Base-by-base conservation (phyloP, 805 yeast species). In the Yarrowia sp. region DNA sequence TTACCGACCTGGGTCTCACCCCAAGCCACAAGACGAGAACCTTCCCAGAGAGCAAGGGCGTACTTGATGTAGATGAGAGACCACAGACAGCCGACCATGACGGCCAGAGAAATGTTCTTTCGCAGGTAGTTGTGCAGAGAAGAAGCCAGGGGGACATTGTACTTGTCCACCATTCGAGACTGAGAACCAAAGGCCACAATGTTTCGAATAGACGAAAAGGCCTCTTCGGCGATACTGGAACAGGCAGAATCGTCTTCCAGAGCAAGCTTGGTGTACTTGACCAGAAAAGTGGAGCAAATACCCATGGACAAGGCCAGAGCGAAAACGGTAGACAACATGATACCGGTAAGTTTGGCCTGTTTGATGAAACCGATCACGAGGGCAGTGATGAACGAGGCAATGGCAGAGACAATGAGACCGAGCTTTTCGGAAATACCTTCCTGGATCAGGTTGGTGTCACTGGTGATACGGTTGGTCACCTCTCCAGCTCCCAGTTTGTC, bases 1-100 rank as follows among this genome's bases (percentile, higher is more conserved):
- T 72, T 66, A 44, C 81, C 82, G 40, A 80, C 76, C 34, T 69
- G 64, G 15, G 76, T 66, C 19, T 72, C 72, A 10, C 78, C 79
- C 30, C 71, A 55, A 13, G 73, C 79, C 43, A 79, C 72, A 39
- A 79, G 69, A 19, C 83, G 75, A 5, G 82, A 77, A 7, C 83
- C 83, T 67, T 79, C 79, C 82, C 82, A 80, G 69, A 77, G 80
- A 0, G 82, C 76, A 20, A 80, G 71, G 4, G 82, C 80, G 67
- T 80, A 81, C 20, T 76, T 74, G 66, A 73, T 71, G 71, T 77
- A 80, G 53, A 79, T 71, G 9, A 74, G 72, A 3, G 76, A 69
- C 79, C 80, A 78, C n/a, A 79, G 72, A n/a, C 72, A 60, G 9
- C 79, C 81, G 14, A 77, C 72, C 80, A 79, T 77, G 47, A 73